Evolutionary conservation across 2,329 filamentous ascomycete species (phyloP).

Genomic region (Rosellinia necatrix): DNA sequence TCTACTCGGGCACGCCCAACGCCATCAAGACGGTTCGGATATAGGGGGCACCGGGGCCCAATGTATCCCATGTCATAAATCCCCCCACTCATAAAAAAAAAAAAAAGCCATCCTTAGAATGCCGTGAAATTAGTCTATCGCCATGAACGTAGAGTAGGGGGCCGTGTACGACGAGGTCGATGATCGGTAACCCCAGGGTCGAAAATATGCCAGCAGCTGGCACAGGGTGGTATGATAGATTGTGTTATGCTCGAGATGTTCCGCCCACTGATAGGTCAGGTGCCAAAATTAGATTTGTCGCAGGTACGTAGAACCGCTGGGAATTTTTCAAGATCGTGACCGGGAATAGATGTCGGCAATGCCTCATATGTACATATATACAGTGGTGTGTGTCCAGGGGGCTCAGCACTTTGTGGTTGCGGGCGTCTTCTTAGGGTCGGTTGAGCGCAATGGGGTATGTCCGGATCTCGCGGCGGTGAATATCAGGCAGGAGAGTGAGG

Average conservation of each 20-base stretch:
- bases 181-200: conserved; percentile 1
- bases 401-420: background rate
- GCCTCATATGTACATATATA: conserved; percentile 21
- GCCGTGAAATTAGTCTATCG: conserved; percentile 30
- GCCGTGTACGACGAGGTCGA: conserved; percentile 1
- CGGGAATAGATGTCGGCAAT: background rate
- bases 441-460: conserved; percentile 35
- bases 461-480: conserved; percentile 31
- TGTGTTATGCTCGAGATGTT: conserved; percentile 3
- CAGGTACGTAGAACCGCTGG: background rate
- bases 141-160: conserved; percentile 26
- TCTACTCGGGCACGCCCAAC: conserved; percentile 10
- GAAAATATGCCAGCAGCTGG: background rate
- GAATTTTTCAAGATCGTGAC: background rate
- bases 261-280: no score
- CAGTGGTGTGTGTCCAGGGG: background rate
- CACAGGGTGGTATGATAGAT: background rate
- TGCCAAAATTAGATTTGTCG: background rate
- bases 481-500: conserved; percentile 18
- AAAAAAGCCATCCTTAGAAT: conserved; percentile 8
- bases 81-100: conserved; percentile 11
- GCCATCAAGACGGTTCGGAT: conserved; percentile 9
- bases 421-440: conserved; percentile 29
- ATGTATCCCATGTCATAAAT: conserved; percentile 26
- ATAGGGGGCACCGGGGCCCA: conserved; percentile 16